phyloP scores from a whole-genome alignment of 208 protist species.

The Balamuthia mandrillaris region DNA sequence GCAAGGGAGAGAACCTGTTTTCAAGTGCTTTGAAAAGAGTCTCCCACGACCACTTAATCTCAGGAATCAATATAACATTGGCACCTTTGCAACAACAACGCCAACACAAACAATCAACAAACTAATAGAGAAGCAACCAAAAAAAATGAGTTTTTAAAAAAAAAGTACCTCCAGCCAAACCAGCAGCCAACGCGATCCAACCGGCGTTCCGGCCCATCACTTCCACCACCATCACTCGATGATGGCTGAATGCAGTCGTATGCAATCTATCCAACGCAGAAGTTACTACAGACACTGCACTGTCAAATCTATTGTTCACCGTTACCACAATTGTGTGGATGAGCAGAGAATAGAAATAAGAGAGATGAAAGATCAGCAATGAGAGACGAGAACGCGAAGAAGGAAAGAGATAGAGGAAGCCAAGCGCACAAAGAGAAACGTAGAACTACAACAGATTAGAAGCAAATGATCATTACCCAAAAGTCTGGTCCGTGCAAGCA shows the following conservation, averaged over 20 bases:
- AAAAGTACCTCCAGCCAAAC: conserved; percentile 59
- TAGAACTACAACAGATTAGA: not conserved
- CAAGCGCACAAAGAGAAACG: no score
- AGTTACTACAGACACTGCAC: conserved; percentile 1
- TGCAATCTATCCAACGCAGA: conserved; percentile 48
- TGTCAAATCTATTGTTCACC: not conserved
- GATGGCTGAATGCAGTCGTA: conserved; percentile 55
- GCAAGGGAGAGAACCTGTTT: no score
- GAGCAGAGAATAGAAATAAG: not conserved
- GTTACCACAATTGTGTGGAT: not conserved
- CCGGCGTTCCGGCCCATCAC: conserved; percentile 61
- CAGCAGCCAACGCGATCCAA: conserved; percentile 62
- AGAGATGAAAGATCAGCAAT: not conserved
- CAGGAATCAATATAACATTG: not conserved
- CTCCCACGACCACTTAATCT: not conserved
- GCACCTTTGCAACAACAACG: no score
- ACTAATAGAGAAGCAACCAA: not conserved
- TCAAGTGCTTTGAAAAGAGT: not conserved
- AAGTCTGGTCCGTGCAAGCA: not conserved
- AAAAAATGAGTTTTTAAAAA: not conserved
- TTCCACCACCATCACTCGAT: conserved; percentile 66
- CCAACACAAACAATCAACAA: not conserved
- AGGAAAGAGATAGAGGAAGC: no score
- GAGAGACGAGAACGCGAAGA: no score
- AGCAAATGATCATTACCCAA: not conserved